These are phyloP conservation scores for Heliosperma pusillum DNA, from an alignment of 148 eudicot species.

Conservation along the genomic window DNA sequence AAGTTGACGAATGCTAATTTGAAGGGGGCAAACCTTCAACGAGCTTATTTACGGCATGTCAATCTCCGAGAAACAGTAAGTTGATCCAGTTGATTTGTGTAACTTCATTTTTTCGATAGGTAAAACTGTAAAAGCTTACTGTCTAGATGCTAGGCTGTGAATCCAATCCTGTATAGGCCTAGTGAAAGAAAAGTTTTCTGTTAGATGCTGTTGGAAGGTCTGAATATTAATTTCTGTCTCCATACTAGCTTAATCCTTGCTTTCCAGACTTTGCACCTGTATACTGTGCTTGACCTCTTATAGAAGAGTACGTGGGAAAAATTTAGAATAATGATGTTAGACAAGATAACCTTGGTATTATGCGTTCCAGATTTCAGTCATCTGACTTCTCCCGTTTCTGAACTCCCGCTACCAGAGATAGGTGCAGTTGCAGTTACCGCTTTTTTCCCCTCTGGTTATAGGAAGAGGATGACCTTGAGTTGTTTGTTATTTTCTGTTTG, in stretches of 20 bases:
- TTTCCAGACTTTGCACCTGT: background rate
- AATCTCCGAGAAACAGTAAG: constrained; percentile 90
- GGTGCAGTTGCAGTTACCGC: too few species aligned
- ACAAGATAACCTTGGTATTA: background rate
- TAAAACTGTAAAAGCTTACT: background rate
- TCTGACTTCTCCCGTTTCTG: too few species aligned
- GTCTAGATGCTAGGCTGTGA: background rate
- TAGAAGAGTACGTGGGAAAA: too few species aligned
- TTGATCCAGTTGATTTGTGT: constrained; percentile 10
- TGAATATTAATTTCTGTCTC: background rate
- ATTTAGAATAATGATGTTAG: background rate
- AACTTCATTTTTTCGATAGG: background rate
- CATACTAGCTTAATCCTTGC: background rate
- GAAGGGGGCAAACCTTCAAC: constrained; percentile 90
- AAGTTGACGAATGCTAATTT: constrained; percentile 75
- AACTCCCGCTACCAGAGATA: too few species aligned
- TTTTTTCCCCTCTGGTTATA: too few species aligned
- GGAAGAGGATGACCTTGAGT: background rate
- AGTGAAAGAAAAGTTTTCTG: background rate
- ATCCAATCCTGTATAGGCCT: background rate
- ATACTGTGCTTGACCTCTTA: background rate
- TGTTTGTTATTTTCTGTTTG: background rate
- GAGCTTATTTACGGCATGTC: constrained; percentile 87
- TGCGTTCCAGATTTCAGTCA: background rate
- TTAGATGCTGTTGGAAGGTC: background rate